These are phyloP conservation scores for Trichoderma gamsii DNA, from an alignment of 495 filamentous ascomycete species.

Conservation along the genomic window DNA sequence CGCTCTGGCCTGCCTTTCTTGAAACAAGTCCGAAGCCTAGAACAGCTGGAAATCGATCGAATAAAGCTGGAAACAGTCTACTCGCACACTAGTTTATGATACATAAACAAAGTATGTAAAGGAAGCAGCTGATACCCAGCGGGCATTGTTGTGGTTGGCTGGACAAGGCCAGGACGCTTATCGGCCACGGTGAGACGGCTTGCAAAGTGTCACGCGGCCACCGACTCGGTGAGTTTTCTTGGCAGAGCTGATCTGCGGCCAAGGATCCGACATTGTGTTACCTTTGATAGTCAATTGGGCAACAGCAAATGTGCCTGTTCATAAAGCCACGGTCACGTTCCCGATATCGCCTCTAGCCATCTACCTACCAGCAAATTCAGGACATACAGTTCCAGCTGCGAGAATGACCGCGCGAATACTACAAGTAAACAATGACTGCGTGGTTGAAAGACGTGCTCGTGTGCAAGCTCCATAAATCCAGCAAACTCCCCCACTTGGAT, in stretches of 20 bases:
- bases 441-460: too few species aligned
- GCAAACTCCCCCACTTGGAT: neutral
- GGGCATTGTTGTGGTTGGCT: neutral
- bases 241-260: neutral
- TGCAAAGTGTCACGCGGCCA: neutral
- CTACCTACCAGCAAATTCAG: too few species aligned
- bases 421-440: too few species aligned
- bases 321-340: too few species aligned
- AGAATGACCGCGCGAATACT: too few species aligned
- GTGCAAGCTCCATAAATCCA: too few species aligned
- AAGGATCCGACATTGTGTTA: too few species aligned
- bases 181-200: neutral
- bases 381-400: too few species aligned
- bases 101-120: neutral
- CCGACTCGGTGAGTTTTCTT: neutral
- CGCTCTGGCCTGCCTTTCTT: conserved; percentile 6
- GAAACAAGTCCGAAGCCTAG: neutral
- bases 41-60: neutral
- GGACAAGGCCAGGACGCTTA: neutral
- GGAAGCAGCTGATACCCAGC: neutral
- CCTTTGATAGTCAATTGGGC: too few species aligned
- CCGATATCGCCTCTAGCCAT: too few species aligned
- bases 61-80: neutral
- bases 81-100: neutral
- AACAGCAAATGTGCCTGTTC: too few species aligned